Evolutionary conservation across 2,329 filamentous ascomycete species (phyloP).

Genomic region (Epicoccum sorghinum): DNA sequence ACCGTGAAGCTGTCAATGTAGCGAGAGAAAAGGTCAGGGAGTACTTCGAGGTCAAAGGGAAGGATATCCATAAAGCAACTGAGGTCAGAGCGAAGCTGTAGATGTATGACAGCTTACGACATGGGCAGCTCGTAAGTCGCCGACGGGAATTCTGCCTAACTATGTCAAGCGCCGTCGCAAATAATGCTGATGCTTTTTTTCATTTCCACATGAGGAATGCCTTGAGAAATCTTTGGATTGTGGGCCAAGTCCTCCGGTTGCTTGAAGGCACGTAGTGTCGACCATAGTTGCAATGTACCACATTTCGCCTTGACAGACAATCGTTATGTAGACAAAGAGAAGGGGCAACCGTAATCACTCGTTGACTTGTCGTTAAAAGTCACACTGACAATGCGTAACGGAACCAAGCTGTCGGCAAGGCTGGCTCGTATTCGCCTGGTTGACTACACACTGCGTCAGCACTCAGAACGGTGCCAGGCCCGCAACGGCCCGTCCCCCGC

Average conservation of each 20-base stretch:
- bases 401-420: conserved; percentile 6
- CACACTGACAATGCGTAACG: conserved; percentile 4
- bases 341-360: background rate
- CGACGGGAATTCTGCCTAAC: too few species aligned
- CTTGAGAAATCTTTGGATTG: too few species aligned
- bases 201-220: too few species aligned
- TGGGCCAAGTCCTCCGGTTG: too few species aligned
- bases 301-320: too few species aligned
- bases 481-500: conserved; percentile 39
- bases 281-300: too few species aligned
- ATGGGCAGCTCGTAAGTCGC: too few species aligned
- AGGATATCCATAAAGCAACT: conserved; percentile 45
- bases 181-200: too few species aligned
- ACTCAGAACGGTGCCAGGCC: conserved; percentile 30
- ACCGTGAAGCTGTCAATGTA: conserved; percentile 73
- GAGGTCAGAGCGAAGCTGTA: conserved; percentile 52
- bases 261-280: too few species aligned
- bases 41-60: conserved; percentile 68
- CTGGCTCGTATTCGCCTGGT: conserved; percentile 21
- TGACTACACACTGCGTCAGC: conserved; percentile 20
- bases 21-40: conserved; percentile 73
- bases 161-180: too few species aligned
- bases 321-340: too few species aligned
- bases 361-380: conserved; percentile 1
- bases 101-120: background rate